phyloP scores from a whole-genome alignment of 1,284 basidiomycete species.

The Ustilago lituana region DNA sequence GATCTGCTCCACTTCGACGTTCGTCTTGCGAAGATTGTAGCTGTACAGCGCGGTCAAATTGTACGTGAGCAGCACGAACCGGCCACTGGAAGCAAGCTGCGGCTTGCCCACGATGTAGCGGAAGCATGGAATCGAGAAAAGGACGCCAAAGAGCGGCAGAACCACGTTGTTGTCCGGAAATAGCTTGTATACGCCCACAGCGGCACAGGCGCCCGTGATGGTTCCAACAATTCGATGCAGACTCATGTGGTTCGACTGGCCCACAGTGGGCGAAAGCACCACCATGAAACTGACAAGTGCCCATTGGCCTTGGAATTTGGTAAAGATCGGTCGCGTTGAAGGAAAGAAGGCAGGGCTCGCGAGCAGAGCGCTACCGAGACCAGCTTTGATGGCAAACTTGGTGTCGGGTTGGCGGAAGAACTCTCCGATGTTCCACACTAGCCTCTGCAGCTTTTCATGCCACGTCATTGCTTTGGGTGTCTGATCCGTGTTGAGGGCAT shows the following conservation, averaged over 20 bases:
- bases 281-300: slow-evolving; percentile 82
- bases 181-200: slow-evolving; percentile 74
- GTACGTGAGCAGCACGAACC: slow-evolving; percentile 72
- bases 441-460: slow-evolving; percentile 63
- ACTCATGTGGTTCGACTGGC: slow-evolving; percentile 64
- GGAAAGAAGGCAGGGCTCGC: slow-evolving; percentile 88
- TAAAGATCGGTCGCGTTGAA: slow-evolving; percentile 78
- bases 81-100: slow-evolving; percentile 56
- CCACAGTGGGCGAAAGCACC: slow-evolving; percentile 67
- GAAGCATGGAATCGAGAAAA: slow-evolving; percentile 93
- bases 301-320: slow-evolving; percentile 89
- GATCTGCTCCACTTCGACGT: slow-evolving; percentile 77
- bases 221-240: slow-evolving; percentile 58
- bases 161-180: slow-evolving; percentile 81
- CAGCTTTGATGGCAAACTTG: slow-evolving; percentile 88
- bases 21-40: slow-evolving; percentile 81
- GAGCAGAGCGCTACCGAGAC: slow-evolving; percentile 76
- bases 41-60: slow-evolving; percentile 80
- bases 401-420: slow-evolving; percentile 79
- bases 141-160: slow-evolving; percentile 84
- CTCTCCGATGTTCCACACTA: slow-evolving; percentile 80
- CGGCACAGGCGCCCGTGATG: slow-evolving; percentile 77
- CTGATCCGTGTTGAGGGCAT: slow-evolving; percentile 84
- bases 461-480: slow-evolving; percentile 72
- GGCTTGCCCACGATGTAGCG: slow-evolving; percentile 81